Evolutionary conservation across 2,329 filamentous ascomycete species (phyloP), one percentile per base, ranked within the genome.

Genomic region (Pseudomassariella vexata): DNA sequence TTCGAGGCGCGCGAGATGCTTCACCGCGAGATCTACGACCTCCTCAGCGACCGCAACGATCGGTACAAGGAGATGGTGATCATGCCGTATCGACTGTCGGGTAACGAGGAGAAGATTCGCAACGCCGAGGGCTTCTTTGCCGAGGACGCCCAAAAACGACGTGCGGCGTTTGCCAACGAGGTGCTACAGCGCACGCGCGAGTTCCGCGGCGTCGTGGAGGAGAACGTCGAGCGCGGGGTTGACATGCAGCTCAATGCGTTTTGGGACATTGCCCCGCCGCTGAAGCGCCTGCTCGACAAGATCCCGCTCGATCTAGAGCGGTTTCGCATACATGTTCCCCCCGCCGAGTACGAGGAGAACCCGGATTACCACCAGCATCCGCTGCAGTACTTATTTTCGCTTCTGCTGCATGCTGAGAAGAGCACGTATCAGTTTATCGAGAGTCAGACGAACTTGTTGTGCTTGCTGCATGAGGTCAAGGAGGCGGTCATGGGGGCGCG

Each of bases 351-450:
- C 44, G 78, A 81, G 3, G 92, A 96, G 63, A 96, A 90, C 48
- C 86, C 88, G 1, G 70, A 71, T 12, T 96, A 95, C 55, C 71
- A 75, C 42, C 65, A 76, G 2, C 85, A 87, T 50, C 92, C 92
- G 9, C 61, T 95, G 52, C 87, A 95, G 59, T 96, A 98, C 55
- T 71, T 98, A 0, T 92, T 88, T 56, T 83, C 79, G 28, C 65
- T 96, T 16, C 69, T 98, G 7, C 74, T 81, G 5, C 90, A 96
- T 49, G 83, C 88, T 0, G 86, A 94, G 55, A 94, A 92, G 63
- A 89, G 83, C 47, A 90, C 87, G 7, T 94, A 95, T 51, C 92
- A 96, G 56, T 96, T 95, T 60, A 95, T 96, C 49, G 92, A 96
- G 64, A 84, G 80, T 6, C 90, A 96, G 64, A 90, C 79, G 19